Evolutionary conservation across 257 asterid species (phyloP).

Genomic region (Verbena officinalis): DNA sequence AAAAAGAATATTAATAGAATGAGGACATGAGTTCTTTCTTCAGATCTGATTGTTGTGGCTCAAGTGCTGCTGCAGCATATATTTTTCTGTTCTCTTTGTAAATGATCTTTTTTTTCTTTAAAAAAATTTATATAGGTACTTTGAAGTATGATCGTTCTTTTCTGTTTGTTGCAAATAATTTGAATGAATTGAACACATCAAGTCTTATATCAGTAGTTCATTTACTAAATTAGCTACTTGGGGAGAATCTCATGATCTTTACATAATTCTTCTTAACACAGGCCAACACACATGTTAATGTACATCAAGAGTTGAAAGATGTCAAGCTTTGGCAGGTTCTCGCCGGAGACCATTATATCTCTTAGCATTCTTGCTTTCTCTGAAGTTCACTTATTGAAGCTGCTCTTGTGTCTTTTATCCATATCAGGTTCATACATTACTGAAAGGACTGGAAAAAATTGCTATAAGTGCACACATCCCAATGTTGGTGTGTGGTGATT

Average conservation of each 20-base stretch:
- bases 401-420: constrained; percentile 25
- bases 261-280: constrained; percentile 38
- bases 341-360: constrained; percentile 20
- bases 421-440: constrained; percentile 79
- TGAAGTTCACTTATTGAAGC: constrained; percentile 18
- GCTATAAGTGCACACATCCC: constrained; percentile 95
- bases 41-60: too few relatives aligned
- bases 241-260: constrained; percentile 28
- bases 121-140: too few relatives aligned
- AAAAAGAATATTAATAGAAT: neutral
- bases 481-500: constrained; percentile 97
- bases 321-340: constrained; percentile 99
- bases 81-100: too few relatives aligned
- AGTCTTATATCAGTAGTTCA: neutral
- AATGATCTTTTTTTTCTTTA: too few relatives aligned
- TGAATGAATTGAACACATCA: neutral
- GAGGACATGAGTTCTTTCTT: too few relatives aligned
- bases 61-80: too few relatives aligned
- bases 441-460: constrained; percentile 96
- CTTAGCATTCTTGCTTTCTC: constrained; percentile 18
- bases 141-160: neutral
- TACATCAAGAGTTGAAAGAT: constrained; percentile 87
- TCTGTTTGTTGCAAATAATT: neutral
- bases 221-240: constrained; percentile 15
- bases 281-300: constrained; percentile 96